Conservation (phyloP, 805 yeast genomes). For the Kuraishia ogatae region DNA sequence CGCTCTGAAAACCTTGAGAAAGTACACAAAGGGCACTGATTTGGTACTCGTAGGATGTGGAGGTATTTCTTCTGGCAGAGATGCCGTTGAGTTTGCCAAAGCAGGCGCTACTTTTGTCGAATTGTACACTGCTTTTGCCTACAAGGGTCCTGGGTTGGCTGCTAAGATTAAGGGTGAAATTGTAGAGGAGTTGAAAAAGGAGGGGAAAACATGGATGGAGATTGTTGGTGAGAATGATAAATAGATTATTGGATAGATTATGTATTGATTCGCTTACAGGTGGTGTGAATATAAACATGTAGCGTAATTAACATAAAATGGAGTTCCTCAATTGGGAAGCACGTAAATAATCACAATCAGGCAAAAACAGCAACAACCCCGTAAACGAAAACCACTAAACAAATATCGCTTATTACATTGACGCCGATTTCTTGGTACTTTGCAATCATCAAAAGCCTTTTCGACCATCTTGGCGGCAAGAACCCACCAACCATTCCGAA, state of each 20-base stretch:
- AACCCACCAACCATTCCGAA: constrained; percentile 13
- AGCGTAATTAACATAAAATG: no score
- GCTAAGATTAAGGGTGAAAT: constrained; percentile 52
- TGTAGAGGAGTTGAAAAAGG: constrained; percentile 49
- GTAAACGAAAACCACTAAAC: constrained; percentile 17
- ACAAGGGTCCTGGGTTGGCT: constrained; percentile 84
- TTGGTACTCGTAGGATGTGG: constrained; percentile 89
- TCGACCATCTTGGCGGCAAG: constrained; percentile 12
- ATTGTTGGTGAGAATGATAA: constrained; percentile 58
- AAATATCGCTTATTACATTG: constrained; percentile 16
- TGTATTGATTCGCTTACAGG: no score
- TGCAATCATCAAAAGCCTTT: constrained; percentile 9
- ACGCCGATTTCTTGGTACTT: constrained; percentile 18
- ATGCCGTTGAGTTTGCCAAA: constrained; percentile 83
- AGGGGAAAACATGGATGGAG: constrained; percentile 79
- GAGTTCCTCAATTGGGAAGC: background rate
- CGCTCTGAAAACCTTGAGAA: constrained; percentile 64
- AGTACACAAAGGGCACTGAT: constrained; percentile 65
- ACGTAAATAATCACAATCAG: no score
- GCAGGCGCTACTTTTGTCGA: constrained; percentile 93
- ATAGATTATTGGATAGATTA: constrained; percentile 6
- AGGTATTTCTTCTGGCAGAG: constrained; percentile 81
- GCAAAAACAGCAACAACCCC: constrained; percentile 13
- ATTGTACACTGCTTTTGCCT: constrained; percentile 84
- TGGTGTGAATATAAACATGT: no score